These are phyloP conservation scores for Colletotrichum chrysophilum DNA, from an alignment of 2,329 filamentous ascomycete genomes.

Conservation along the genomic window DNA sequence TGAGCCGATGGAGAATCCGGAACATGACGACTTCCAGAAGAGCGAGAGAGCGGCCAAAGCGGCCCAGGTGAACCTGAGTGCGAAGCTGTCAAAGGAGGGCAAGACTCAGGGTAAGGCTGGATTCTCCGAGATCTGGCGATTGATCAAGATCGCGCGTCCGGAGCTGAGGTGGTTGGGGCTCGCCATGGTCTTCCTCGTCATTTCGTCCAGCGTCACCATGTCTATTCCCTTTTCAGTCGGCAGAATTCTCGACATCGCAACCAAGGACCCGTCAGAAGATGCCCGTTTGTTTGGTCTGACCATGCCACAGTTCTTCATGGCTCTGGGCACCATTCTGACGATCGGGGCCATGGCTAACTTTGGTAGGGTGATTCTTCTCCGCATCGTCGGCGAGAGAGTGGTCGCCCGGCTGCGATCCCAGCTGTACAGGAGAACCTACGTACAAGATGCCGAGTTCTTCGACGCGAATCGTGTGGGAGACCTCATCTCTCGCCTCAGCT, in stretches of 20 bases:
- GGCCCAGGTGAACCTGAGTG: conserved; percentile 87
- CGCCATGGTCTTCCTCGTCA: conserved; percentile 84
- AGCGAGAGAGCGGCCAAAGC: conserved; percentile 88
- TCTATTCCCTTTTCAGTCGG: conserved; percentile 96
- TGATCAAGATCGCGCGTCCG: conserved; percentile 88
- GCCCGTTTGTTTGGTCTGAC: conserved; percentile 82
- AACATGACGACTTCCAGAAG: conserved; percentile 56
- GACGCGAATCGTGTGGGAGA: conserved; percentile 97
- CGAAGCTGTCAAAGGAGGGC: conserved; percentile 85
- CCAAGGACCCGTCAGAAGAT: conserved; percentile 71
- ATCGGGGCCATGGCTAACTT: conserved; percentile 91
- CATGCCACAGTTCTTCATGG: conserved; percentile 86
- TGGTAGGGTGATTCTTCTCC: conserved; percentile 87
- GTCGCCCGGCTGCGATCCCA: conserved; percentile 88
- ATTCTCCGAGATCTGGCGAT: conserved; percentile 78
- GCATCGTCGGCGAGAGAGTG: conserved; percentile 94
- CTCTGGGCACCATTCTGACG: conserved; percentile 76
- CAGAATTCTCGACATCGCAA: conserved; percentile 91
- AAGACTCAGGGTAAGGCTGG: conserved; percentile 63
- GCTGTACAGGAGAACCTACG: conserved; percentile 88
- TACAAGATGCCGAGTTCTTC: conserved; percentile 99
- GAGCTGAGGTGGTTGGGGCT: conserved; percentile 78
- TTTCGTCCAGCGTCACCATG: conserved; percentile 94
- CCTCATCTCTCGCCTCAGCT: conserved; percentile 91
- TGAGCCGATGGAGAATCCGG: conserved; percentile 35